Evolutionary conservation across 2,329 filamentous ascomycete genomes (phyloP).

Genomic region (Phialemoniopsis sp.): DNA sequence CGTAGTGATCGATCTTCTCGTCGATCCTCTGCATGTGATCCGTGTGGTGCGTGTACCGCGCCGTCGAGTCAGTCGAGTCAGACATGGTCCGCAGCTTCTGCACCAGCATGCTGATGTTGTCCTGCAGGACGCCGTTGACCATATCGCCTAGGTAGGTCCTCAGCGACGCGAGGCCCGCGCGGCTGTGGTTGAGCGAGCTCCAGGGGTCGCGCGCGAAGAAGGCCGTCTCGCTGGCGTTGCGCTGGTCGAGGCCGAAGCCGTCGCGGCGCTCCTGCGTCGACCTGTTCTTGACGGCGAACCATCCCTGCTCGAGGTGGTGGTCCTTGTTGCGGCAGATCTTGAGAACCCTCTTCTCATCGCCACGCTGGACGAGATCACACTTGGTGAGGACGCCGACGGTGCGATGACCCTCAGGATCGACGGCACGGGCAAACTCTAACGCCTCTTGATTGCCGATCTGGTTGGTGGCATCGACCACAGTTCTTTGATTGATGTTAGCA

Average conservation of each 20-base stretch:
- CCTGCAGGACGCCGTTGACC: slow-evolving; percentile 2
- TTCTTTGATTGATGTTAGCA: too few relatives aligned
- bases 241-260: slow-evolving; percentile 12
- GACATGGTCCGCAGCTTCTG: slow-evolving; percentile 3
- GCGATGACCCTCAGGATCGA: slow-evolving; percentile 9
- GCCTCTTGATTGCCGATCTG: slow-evolving; percentile 3
- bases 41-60: not conserved
- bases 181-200: not conserved
- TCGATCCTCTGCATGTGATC: not conserved
- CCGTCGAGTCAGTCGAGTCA: not conserved
- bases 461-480: too few relatives aligned
- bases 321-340: slow-evolving; percentile 3
- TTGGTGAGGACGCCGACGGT: slow-evolving; percentile 7
- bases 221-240: slow-evolving; percentile 13
- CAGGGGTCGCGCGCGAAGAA: slow-evolving; percentile 2
- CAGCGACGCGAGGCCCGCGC: slow-evolving; percentile 1
- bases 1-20: not conserved
- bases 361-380: slow-evolving; percentile 5
- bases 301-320: slow-evolving; percentile 2
- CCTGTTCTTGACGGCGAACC: slow-evolving; percentile 5
- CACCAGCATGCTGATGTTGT: slow-evolving; percentile 3
- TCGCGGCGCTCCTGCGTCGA: slow-evolving; percentile 7
- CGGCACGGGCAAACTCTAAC: slow-evolving; percentile 1
- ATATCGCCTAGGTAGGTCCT: slow-evolving; percentile 3
- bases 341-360: slow-evolving; percentile 5